Evolutionary conservation across 257 asterid species (phyloP), one percentile per base, ranked within the genome.

Genomic region (Henckelia pumila): DNA sequence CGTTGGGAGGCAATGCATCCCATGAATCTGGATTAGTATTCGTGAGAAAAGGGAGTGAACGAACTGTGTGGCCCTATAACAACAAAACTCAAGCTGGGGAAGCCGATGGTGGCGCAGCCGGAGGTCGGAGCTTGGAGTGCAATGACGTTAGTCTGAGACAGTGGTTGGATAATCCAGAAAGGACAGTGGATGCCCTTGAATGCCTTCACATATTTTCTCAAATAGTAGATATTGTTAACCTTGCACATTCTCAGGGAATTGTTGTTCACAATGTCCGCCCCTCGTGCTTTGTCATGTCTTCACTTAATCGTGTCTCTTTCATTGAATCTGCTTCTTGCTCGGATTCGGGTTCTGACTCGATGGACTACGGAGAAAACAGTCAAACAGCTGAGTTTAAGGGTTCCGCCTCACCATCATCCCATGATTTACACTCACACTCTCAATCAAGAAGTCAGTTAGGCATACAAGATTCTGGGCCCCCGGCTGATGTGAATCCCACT

Each of bases 161-260:
- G 77, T 94, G 96, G 99, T 73, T 94, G 82, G 96, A 94, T 79
- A 78, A 87, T 68, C 85, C 93, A 3, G 96, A 83, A 56, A 85
- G 99, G 69, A 72, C 72, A 6, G 96, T 91, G 70, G 95, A 91
- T 73, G 77, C 89, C 14, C 80, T 81, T 16, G 98, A 94, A 44
- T 91, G 99, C 78, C 69, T 91, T 77, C 96, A 91, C 76, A 85
- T 94, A 78, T 94, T 94, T 75, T 76, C 93, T 56, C 99, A 94
- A 71, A 83, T 91, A 74, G 96, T 91, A 4, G 88, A 82, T 82
- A 78, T 91, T 37, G 98, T 91, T 14, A 83, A 84, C 79, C 70
- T 85, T 52, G 95, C 96, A 59, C 98, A 91, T 73, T 84, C 92
- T 9, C 93, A 91, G 77, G 96, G 97, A 57, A 82, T 91, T 66